These are phyloP conservation scores for Cajanus cajan DNA, from an alignment of 306 rosid genomes.

Conservation along the genomic window DNA sequence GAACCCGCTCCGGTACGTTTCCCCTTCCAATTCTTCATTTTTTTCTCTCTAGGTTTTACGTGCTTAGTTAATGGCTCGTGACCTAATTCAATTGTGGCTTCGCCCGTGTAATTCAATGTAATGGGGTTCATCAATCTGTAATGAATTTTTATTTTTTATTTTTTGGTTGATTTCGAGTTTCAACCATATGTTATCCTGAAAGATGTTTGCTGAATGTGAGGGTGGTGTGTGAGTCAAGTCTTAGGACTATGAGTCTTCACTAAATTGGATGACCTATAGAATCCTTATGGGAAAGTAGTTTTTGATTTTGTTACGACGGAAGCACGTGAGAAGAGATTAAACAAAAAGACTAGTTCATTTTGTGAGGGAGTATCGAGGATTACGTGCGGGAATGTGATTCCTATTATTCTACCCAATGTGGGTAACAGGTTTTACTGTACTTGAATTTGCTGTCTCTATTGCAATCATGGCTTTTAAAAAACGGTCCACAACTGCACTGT, in stretches of 20 bases:
- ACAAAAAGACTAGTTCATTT: too few relatives aligned
- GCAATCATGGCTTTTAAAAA: neutral
- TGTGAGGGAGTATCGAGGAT: neutral
- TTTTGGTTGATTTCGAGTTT: neutral
- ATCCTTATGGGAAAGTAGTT: neutral
- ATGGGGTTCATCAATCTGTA: neutral
- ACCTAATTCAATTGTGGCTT: neutral
- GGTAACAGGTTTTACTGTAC: neutral
- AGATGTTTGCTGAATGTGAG: neutral
- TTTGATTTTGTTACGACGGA: neutral
- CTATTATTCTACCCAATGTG: neutral
- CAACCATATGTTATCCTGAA: neutral
- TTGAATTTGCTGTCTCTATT: neutral
- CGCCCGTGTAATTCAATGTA: neutral
- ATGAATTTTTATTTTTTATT: neutral
- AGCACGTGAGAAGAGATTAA: too few relatives aligned
- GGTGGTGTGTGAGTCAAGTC: neutral
- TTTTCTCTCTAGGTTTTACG: neutral
- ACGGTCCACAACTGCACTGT: too few relatives aligned
- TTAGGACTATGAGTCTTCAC: neutral
- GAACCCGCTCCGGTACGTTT: constrained; percentile 33
- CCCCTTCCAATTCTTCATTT: neutral
- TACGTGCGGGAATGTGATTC: neutral
- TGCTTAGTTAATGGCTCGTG: neutral
- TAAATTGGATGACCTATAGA: neutral